phyloP scores from a whole-genome alignment of 2,329 filamentous ascomycete species.

The Aspergillus fumigatiaffinis region DNA sequence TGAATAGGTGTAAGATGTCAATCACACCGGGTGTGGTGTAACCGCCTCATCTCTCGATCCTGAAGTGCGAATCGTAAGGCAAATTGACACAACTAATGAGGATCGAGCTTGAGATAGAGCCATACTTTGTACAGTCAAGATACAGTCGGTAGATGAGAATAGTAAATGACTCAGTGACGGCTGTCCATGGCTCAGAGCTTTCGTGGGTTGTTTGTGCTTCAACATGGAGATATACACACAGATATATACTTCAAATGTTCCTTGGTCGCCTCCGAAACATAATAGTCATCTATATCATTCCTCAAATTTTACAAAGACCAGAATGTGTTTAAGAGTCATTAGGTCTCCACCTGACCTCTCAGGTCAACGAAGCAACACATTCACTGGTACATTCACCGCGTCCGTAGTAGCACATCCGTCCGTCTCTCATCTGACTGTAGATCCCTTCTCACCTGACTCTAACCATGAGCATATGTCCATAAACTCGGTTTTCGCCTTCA shows the following conservation, averaged over 20 bases:
- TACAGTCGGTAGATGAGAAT: background rate
- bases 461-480: constrained; percentile 3
- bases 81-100: background rate
- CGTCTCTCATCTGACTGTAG: constrained; percentile 5
- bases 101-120: background rate
- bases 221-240: background rate
- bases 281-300: background rate
- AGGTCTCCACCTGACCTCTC: background rate
- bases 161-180: too few species aligned
- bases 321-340: background rate
- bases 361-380: background rate
- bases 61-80: background rate
- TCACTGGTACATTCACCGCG: background rate
- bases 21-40: background rate
- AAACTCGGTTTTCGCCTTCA: background rate
- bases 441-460: constrained; percentile 6
- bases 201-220: background rate
- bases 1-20: background rate
- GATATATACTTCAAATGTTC: background rate
- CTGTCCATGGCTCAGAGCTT: background rate
- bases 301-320: background rate
- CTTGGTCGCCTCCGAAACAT: background rate
- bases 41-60: background rate
- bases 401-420: background rate
- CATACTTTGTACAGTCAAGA: background rate